Conservation (phyloP, 192 early-diverging fungal genomes). For the Phycomyces blakesleeanus region DNA sequence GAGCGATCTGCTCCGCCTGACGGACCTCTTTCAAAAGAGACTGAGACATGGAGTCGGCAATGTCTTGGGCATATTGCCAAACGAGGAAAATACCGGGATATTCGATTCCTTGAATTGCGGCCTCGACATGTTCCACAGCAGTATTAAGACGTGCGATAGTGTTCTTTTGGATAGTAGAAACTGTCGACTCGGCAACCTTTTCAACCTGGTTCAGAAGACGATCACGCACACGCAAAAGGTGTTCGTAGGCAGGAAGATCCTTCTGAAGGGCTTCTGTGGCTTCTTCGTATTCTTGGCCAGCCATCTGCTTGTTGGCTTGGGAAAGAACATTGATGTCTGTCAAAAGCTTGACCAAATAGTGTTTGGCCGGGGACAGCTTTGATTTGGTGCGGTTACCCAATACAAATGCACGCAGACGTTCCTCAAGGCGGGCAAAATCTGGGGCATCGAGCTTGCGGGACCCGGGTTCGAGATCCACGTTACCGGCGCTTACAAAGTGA, state of each 20-base stretch:
- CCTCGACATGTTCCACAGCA: constrained; percentile 67
- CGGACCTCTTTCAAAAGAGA: constrained; percentile 59
- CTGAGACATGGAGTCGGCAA: constrained; percentile 67
- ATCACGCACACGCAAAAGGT: constrained; percentile 69
- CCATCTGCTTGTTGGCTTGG: constrained; percentile 63
- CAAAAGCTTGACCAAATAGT: constrained; percentile 85
- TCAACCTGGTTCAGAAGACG: constrained; percentile 63
- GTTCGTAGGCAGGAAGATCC: constrained; percentile 70
- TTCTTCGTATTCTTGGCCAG: constrained; percentile 55
- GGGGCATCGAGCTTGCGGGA: constrained; percentile 37
- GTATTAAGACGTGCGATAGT: constrained; percentile 33
- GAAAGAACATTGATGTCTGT: constrained; percentile 73
- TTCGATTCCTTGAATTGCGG: constrained; percentile 60
- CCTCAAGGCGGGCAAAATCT: constrained; percentile 82
- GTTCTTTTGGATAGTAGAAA: constrained; percentile 49
- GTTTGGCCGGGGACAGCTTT: constrained; percentile 91
- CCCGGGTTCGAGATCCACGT: constrained; percentile 30
- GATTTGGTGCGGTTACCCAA: constrained; percentile 92
- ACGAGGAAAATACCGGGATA: constrained; percentile 80
- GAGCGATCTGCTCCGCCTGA: constrained; percentile 56
- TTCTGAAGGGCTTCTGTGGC: constrained; percentile 61
- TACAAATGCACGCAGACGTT: constrained; percentile 84
- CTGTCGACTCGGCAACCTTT: constrained; percentile 54
- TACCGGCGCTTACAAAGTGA: constrained; percentile 89
- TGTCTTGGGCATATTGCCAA: constrained; percentile 83